These are phyloP conservation scores for Huntiella moniliformis DNA, from an alignment of 2,329 filamentous ascomycete species.

Conservation along the genomic window DNA sequence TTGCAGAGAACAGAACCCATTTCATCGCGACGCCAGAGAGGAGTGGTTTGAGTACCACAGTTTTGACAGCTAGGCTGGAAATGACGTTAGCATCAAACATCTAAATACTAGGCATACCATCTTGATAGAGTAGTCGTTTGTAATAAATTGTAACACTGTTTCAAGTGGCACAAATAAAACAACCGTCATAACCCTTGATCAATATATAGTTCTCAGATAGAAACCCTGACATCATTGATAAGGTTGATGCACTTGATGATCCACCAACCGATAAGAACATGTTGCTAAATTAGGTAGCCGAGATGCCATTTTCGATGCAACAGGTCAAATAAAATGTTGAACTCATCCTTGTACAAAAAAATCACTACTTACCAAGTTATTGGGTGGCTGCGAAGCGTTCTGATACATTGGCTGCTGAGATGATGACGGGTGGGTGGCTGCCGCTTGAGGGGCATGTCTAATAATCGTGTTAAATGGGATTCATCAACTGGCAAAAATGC, in stretches of 20 bases:
- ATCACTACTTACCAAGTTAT: background rate
- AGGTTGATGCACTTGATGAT: background rate
- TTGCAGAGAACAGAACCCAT: constrained; percentile 92
- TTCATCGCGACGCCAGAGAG: constrained; percentile 94
- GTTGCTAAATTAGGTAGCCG: too few relatives aligned
- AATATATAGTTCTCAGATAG: background rate
- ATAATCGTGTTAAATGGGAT: background rate
- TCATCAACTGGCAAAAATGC: too few relatives aligned
- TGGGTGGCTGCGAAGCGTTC: background rate
- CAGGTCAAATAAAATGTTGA: too few relatives aligned
- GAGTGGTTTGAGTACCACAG: constrained; percentile 86
- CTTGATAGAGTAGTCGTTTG: too few relatives aligned
- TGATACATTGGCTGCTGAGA: constrained; percentile 1
- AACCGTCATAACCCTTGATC: too few relatives aligned
- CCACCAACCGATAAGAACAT: background rate
- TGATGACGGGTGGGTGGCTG: constrained; percentile 1
- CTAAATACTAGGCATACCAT: background rate
- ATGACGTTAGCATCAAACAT: background rate
- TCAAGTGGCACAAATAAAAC: too few relatives aligned
- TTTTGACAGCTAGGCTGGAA: constrained; percentile 74
- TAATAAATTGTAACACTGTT: too few relatives aligned
- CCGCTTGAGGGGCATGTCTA: background rate
- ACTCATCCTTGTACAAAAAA: background rate
- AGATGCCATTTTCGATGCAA: too few relatives aligned
- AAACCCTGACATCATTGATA: background rate